Evolutionary conservation across 495 filamentous ascomycete species (phyloP), one percentile per base, ranked within the genome.

Genomic region (Aspergillus ellipticus): DNA sequence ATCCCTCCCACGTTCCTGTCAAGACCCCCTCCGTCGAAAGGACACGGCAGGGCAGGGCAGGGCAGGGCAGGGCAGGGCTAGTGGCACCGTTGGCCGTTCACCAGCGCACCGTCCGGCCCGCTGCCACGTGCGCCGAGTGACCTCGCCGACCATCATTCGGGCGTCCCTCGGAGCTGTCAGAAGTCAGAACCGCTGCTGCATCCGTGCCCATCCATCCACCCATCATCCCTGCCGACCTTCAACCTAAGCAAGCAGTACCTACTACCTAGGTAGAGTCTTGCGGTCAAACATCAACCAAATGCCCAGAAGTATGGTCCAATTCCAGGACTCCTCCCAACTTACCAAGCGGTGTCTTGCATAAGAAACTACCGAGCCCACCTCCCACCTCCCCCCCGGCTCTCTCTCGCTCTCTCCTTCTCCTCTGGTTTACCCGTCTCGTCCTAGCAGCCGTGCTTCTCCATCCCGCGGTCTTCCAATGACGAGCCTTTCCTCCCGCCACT

Each of bases 351-450:
- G 43, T 9, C 13, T 26, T 15, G 43, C 21, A 47, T 47, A n/a
- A n/a, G 43, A 15, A 2, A 10, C 31, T 2, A 13, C 3, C 31
- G 31, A 9, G 31, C 31, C 13, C 31, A n/a, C n/a, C n/a, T n/a
- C n/a, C n/a, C n/a, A n/a, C n/a, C n/a, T n/a, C n/a, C n/a, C n/a
- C n/a, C n/a, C n/a, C n/a, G n/a, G n/a, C n/a, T n/a, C n/a, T n/a
- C n/a, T n/a, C n/a, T n/a, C n/a, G n/a, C n/a, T n/a, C n/a, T n/a
- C n/a, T n/a, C n/a, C n/a, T n/a, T 58, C 59, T 62, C 59, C 43
- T 42, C 42, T 28, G 37, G 51, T 51, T 60, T 50, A 19, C 63
- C 60, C 49, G 39, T 61, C 58, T 59, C 20, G 64, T 61, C 17
- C 26, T 63, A 61, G 60, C 49, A 26, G 24, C 35, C 29, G 13